These are phyloP conservation scores for Trichoderma gamsii DNA, from an alignment of 495 filamentous ascomycete genomes.

Conservation along the genomic window DNA sequence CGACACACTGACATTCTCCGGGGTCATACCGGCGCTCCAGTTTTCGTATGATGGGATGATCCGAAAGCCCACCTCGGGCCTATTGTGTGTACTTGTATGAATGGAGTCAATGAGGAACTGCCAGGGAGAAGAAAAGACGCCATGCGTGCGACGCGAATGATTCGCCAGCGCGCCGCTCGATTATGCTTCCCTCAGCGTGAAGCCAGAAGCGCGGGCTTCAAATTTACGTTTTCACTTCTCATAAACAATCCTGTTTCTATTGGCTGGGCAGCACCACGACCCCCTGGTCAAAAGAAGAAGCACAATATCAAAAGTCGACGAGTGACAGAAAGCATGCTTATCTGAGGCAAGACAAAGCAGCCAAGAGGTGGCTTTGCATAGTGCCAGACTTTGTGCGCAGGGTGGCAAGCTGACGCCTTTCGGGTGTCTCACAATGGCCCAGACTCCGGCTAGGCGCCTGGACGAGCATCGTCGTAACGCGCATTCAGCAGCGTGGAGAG, in stretches of 20 bases:
- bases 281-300: not conserved
- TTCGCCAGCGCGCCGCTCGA: not conserved
- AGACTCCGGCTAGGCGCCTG: slow-evolving; percentile 3
- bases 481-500: not conserved
- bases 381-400: slow-evolving; percentile 10
- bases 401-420: slow-evolving; percentile 13
- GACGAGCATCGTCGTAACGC: not conserved
- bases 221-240: not conserved
- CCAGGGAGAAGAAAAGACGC: not conserved
- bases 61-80: not conserved
- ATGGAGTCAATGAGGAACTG: not conserved
- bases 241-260: not conserved
- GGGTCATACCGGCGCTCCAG: not conserved
- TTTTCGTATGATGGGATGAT: slow-evolving; percentile 6
- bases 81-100: not conserved
- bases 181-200: no score
- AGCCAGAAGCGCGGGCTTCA: not conserved
- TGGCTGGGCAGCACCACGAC: not conserved
- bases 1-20: not conserved
- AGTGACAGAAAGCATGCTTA: not conserved
- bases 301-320: not conserved
- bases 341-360: slow-evolving; percentile 8
- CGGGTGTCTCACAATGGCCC: slow-evolving; percentile 9
- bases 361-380: slow-evolving; percentile 12
- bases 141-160: not conserved